Conservation (phyloP, 2,329 filamentous ascomycete species). For the Orbilia brochopaga region DNA sequence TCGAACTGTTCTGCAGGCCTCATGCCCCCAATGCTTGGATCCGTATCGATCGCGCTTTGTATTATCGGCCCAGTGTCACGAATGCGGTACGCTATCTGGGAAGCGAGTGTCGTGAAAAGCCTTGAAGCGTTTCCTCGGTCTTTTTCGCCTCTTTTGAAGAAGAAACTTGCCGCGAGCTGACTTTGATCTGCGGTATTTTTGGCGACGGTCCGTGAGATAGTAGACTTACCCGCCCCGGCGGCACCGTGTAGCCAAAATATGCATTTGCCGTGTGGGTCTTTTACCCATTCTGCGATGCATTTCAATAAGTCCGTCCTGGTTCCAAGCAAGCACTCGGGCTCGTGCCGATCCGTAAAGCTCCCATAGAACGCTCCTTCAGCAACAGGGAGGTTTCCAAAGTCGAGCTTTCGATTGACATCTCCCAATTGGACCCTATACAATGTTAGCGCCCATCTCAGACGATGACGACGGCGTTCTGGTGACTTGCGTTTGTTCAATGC, state of each 20-base stretch:
- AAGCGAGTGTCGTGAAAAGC: conserved; percentile 58
- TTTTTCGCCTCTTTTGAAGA: conserved; percentile 60
- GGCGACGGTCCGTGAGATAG: conserved; percentile 57
- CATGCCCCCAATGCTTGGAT: conserved; percentile 48
- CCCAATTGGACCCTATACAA: conserved; percentile 10
- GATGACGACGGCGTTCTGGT: neutral
- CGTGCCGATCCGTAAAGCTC: conserved; percentile 52
- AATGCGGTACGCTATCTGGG: conserved; percentile 8
- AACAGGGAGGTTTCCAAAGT: conserved; percentile 13
- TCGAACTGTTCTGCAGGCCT: conserved; percentile 59
- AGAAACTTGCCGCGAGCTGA: conserved; percentile 59
- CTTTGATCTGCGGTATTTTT: conserved; percentile 43
- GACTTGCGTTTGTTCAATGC: conserved; percentile 18
- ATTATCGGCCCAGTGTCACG: neutral
- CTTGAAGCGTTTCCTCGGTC: conserved; percentile 57
- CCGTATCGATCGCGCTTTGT: conserved; percentile 9
- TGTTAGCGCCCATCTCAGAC: neutral
- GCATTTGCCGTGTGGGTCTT: conserved; percentile 12
- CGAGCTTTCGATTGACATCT: conserved; percentile 13
- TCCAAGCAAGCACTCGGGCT: conserved; percentile 51
- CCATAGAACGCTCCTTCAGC: conserved; percentile 52
- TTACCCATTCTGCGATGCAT: conserved; percentile 47
- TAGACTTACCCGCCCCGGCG: conserved; percentile 58
- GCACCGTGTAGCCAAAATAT: conserved; percentile 57
- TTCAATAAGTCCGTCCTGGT: conserved; percentile 53